A percentile compares a stretch with the other conserved stretches of the same genome.
phyloP scores from a whole-genome alignment of 805 yeast species.

The Yamadazyma sp. region DNA sequence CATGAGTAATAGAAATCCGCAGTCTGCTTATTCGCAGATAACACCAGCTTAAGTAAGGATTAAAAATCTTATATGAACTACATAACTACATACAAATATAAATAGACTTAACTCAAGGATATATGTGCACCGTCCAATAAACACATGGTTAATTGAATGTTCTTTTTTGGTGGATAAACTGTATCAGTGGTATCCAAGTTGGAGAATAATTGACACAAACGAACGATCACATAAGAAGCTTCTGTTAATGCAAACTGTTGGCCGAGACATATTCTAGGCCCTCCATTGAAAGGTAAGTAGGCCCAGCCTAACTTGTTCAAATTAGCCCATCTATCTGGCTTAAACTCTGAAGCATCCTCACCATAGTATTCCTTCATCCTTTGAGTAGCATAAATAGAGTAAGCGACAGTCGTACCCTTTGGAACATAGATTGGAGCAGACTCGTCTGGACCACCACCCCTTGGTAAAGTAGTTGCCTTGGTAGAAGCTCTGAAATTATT shows the following conservation, averaged over 20 bases:
- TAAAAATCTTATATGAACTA: neutral
- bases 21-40: neutral
- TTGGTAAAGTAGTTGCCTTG: constrained; percentile 48
- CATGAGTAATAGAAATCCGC: neutral
- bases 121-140: constrained; percentile 14
- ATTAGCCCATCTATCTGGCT: constrained; percentile 50
- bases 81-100: neutral
- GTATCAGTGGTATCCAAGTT: constrained; percentile 21
- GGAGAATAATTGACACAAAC: constrained; percentile 30
- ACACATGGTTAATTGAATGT: constrained; percentile 30
- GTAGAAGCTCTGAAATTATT: constrained; percentile 46
- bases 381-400: constrained; percentile 43
- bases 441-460: constrained; percentile 46
- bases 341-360: constrained; percentile 41
- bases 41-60: neutral
- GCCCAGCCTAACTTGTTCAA: constrained; percentile 42
- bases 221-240: constrained; percentile 44
- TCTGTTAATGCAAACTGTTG: constrained; percentile 58
- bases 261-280: constrained; percentile 56
- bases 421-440: constrained; percentile 38
- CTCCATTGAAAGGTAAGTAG: constrained; percentile 54
- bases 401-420: constrained; percentile 44
- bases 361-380: constrained; percentile 43
- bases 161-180: constrained; percentile 33
- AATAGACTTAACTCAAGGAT: constrained; percentile 3